Percentiles rank a stretch among this genome's conserved stretches.
Evolutionary conservation across 371 early-diverging fungal species (phyloP).

Genomic region (Lichtheimia corymbifera): DNA sequence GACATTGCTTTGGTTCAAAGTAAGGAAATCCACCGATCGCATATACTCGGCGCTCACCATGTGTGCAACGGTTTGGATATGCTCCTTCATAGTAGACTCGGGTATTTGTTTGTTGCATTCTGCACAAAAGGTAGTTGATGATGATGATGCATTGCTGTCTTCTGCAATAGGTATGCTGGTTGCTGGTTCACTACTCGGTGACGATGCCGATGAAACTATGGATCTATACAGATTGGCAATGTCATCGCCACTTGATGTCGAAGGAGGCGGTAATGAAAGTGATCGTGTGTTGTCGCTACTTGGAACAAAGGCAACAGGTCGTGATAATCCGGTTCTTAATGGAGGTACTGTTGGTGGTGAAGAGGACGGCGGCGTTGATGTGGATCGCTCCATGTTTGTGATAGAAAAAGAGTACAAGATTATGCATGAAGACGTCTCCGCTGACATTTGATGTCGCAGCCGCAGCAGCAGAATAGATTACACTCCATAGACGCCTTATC

Average conservation of each 20-base stretch:
- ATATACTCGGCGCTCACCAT: conserved; percentile 18
- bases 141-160: background rate
- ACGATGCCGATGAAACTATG: background rate
- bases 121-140: conserved; percentile 14
- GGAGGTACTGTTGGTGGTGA: no score
- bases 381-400: no score
- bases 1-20: conserved; percentile 29
- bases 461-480: no score
- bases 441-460: no score
- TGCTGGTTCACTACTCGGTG: background rate
- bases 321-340: conserved; percentile 1
- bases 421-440: no score
- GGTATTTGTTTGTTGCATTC: conserved; percentile 26
- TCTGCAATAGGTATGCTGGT: background rate
- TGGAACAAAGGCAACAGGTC: conserved; percentile 1
- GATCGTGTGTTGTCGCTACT: background rate
- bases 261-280: background rate
- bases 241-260: conserved; percentile 12
- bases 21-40: conserved; percentile 21
- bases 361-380: no score
- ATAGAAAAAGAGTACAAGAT: no score
- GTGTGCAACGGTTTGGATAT: conserved; percentile 37
- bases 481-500: no score
- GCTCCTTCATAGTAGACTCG: conserved; percentile 15
- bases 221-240: conserved; percentile 13